phyloP scores from a whole-genome alignment of 2,329 filamentous ascomycete genomes.

The Simplicillium aogashimaense region DNA sequence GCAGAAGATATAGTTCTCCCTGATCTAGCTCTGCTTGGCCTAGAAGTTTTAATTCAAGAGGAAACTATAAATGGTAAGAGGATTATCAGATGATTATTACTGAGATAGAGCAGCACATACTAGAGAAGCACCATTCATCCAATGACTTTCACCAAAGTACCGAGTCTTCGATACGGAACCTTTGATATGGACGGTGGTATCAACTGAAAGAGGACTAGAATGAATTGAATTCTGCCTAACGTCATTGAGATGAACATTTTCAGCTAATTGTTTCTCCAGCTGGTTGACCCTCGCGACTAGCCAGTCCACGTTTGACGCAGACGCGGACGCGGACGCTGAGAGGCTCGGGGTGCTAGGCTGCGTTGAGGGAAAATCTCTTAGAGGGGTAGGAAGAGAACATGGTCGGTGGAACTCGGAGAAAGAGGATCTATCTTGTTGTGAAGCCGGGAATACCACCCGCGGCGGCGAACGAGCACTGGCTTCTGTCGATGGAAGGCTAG shows the following conservation, averaged over 20 bases:
- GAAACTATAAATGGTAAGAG: slow-evolving; percentile 11
- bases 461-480: not conserved
- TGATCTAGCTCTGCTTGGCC: slow-evolving; percentile 15
- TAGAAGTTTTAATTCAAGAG: slow-evolving; percentile 16
- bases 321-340: not conserved
- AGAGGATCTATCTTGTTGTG: not conserved
- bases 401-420: not conserved
- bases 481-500: not conserved
- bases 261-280: not conserved
- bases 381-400: not conserved
- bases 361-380: too few species aligned
- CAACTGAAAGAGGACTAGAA: too few species aligned
- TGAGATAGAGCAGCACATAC: slow-evolving; percentile 14
- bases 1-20: slow-evolving; percentile 18
- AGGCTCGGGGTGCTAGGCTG: too few species aligned
- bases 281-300: not conserved
- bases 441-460: not conserved
- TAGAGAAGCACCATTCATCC: slow-evolving; percentile 32
- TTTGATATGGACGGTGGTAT: slow-evolving; percentile 4
- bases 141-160: slow-evolving; percentile 40
- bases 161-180: slow-evolving; percentile 31
- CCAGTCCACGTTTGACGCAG: not conserved
- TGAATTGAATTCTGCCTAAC: too few species aligned
- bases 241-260: too few species aligned
- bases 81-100: slow-evolving; percentile 6